Conservation (phyloP, 2,329 filamentous ascomycete genomes). For the Fusarium keratoplasticum region DNA sequence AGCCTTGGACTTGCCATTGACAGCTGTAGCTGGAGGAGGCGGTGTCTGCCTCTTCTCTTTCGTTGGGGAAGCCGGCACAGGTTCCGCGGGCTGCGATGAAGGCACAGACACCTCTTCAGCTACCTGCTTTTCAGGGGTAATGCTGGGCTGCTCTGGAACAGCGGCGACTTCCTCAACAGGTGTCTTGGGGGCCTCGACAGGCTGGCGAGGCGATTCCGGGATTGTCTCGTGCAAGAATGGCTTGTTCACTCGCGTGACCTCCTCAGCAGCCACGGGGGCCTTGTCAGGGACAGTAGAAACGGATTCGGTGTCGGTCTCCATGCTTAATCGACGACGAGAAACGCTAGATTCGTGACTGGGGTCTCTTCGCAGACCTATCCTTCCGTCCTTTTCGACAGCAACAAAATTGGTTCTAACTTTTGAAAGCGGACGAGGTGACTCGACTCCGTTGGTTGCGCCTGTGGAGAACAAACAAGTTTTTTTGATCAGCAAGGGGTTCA, state of each 20-base stretch:
- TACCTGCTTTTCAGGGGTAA: conserved; percentile 55
- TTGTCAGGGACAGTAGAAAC: conserved; percentile 54
- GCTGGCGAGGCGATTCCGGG: conserved; percentile 55
- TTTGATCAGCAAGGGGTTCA: conserved; percentile 39
- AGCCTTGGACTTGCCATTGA: conserved; percentile 38
- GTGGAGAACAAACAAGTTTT: conserved; percentile 29
- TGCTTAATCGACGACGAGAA: conserved; percentile 52
- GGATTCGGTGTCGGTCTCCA: conserved; percentile 49
- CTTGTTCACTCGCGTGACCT: conserved; percentile 41
- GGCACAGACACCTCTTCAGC: conserved; percentile 52
- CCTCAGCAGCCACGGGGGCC: conserved; percentile 43
- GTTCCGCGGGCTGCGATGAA: conserved; percentile 20
- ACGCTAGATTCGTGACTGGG: conserved; percentile 53
- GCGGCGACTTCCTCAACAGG: conserved; percentile 31
- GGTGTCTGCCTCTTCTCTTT: conserved; percentile 26
- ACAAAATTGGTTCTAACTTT: conserved; percentile 83
- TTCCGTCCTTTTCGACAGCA: conserved; percentile 74
- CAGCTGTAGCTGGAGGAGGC: conserved; percentile 7
- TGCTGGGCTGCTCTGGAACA: conserved; percentile 50
- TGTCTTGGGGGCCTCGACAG: conserved; percentile 30
- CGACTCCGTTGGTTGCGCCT: conserved; percentile 52
- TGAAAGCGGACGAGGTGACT: conserved; percentile 74
- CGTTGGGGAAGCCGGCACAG: conserved; percentile 18
- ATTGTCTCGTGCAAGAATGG: conserved; percentile 53
- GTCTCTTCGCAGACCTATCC: conserved; percentile 62